Percentiles rank a stretch among this genome's conserved stretches.
Evolutionary conservation across 2,329 filamentous ascomycete genomes (phyloP).

Genomic region (Teratosphaeria gauchensis): DNA sequence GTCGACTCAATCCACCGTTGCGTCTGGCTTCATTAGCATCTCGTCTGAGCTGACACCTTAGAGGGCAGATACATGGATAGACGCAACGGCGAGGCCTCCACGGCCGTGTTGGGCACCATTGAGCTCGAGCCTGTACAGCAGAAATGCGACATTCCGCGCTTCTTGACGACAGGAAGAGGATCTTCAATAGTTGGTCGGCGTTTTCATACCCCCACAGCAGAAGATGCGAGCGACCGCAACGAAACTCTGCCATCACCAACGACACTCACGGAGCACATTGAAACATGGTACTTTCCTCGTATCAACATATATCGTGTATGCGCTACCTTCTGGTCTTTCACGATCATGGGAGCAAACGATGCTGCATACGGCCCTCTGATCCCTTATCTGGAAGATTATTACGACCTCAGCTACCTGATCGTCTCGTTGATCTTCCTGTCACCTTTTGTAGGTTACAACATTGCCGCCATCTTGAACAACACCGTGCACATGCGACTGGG

Average conservation of each 20-base stretch:
- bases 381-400: constrained; percentile 52
- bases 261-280: constrained; percentile 32
- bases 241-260: constrained; percentile 39
- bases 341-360: constrained; percentile 61
- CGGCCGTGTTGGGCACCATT: constrained; percentile 16
- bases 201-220: constrained; percentile 6
- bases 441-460: constrained; percentile 55
- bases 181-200: constrained; percentile 14
- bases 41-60: no score
- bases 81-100: constrained; percentile 18
- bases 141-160: constrained; percentile 6
- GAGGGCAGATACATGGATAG: constrained; percentile 1
- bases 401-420: constrained; percentile 50
- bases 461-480: constrained; percentile 56
- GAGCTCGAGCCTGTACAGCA: constrained; percentile 15
- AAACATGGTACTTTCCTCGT: constrained; percentile 55
- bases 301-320: constrained; percentile 51
- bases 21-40: no score
- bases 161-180: constrained; percentile 8
- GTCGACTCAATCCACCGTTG: no score
- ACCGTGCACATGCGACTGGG: constrained; percentile 54
- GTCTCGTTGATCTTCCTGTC: constrained; percentile 59
- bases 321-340: constrained; percentile 51
- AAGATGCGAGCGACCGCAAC: constrained; percentile 14
- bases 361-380: constrained; percentile 44